Evolutionary conservation across 768 basidiomycete species (phyloP), one percentile per base, ranked within the genome.

Genomic region (Candolleomyces eurysporus): DNA sequence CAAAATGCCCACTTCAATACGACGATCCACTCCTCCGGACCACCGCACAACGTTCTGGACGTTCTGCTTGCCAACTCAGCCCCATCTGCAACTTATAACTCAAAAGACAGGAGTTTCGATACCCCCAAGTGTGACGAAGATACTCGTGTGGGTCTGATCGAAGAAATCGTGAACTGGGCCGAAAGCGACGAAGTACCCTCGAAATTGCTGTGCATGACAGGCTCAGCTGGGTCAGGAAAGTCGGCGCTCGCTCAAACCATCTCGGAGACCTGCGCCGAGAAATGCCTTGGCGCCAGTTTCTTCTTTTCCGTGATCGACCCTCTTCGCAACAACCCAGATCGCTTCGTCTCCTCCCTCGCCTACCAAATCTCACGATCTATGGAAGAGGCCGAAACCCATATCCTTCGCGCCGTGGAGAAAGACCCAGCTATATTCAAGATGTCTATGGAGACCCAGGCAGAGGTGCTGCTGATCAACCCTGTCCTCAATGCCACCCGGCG

Each of bases 221-320:
- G 51, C 22, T 51, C 57, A 0, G 52, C 57, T 1, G 61, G 61
- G 0, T 51, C 50, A 17, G 61, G 61, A 14, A 61, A 61, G 43
- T 61, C 61, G 5, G 61, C 61, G 2, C 48, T 61, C 5, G 61
- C 48, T 3, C 56, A 61, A 21, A 57, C 61, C n/a, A 43, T 61
- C 22, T 46, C 56, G 2, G 56, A 57, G 22, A 32, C 16, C 5
- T 61, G 48, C 26, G 9, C 4, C 17, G 55, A 51, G 42, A 17
- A 32, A 45, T 36, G 40, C 1, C 56, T 57, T 31, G 61, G 55
- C 14, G 61, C 56, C 5, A 21, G 50, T 0, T 58, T 30, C 51
- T 62, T 62, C 50, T 54, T 62, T 19, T 58, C 61, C 13, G 19
- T 46, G 10, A 14, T 7, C 16, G 45, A 46, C 14, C 45, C 45